Conservation (phyloP, 257 asterid genomes). For the Linderniella brevidens region DNA sequence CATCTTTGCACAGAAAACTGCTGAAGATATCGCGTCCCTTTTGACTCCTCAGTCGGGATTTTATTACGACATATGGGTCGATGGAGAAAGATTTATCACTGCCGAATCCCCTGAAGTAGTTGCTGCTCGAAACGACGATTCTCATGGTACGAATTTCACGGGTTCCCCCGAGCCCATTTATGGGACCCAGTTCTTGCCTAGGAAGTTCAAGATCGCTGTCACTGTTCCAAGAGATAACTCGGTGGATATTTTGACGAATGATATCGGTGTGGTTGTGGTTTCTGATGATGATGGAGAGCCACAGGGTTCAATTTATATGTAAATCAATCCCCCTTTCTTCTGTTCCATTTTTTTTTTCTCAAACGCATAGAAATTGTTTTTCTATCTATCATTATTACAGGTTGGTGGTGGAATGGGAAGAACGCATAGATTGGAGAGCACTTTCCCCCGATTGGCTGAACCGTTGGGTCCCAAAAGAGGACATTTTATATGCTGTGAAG, state of each 20-base stretch:
- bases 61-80: conserved; percentile 97
- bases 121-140: conserved; percentile 75
- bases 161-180: conserved; percentile 92
- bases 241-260: conserved; percentile 81
- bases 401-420: conserved; percentile 99
- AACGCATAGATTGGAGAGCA: conserved; percentile 74
- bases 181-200: conserved; percentile 95
- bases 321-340: conserved; percentile 14
- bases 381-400: conserved; percentile 19
- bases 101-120: conserved; percentile 86
- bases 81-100: conserved; percentile 73
- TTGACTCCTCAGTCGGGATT: conserved; percentile 96
- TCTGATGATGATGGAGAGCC: conserved; percentile 81
- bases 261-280: conserved; percentile 72
- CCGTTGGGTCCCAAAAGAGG: conserved; percentile 93
- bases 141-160: conserved; percentile 83
- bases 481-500: conserved; percentile 76
- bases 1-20: conserved; percentile 89
- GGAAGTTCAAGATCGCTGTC: conserved; percentile 92
- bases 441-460: conserved; percentile 83
- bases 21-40: conserved; percentile 81
- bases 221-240: conserved; percentile 93
- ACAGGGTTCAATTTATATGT: conserved; percentile 80
- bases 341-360: background rate
- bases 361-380: background rate